These are phyloP conservation scores for Pseudogymnoascus sp. DNA, from an alignment of 2,329 filamentous ascomycete species.

Conservation along the genomic window DNA sequence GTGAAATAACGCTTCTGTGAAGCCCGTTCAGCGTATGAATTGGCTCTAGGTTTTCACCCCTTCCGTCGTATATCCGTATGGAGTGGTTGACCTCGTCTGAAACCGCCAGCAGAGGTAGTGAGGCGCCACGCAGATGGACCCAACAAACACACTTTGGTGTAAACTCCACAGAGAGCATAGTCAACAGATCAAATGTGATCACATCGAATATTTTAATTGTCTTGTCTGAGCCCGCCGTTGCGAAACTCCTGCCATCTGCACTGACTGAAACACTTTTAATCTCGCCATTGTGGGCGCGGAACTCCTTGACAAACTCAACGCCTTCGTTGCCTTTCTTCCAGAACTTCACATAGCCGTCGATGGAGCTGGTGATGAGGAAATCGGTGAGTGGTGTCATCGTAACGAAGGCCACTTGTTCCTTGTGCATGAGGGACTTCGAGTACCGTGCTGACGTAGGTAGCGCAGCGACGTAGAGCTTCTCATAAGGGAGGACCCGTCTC, in stretches of 20 bases:
- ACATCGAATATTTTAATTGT: conserved; percentile 75
- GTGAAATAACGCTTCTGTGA: conserved; percentile 71
- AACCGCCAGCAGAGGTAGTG: conserved; percentile 75
- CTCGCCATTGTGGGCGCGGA: conserved; percentile 79
- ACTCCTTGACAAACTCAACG: conserved; percentile 98
- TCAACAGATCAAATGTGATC: conserved; percentile 78
- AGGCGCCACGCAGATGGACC: conserved; percentile 83
- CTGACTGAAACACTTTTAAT: conserved; percentile 79
- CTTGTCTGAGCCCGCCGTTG: conserved; percentile 71
- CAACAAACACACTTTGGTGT: conserved; percentile 77
- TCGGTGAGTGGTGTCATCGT: conserved; percentile 87
- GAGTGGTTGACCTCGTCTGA: conserved; percentile 64
- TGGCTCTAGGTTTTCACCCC: conserved; percentile 69
- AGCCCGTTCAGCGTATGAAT: conserved; percentile 70
- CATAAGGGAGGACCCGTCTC: conserved; percentile 80
- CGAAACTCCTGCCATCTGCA: conserved; percentile 86
- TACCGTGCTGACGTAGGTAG: conserved; percentile 75
- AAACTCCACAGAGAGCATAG: conserved; percentile 72
- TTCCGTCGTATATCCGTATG: conserved; percentile 81
- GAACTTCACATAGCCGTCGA: conserved; percentile 97
- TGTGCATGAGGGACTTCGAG: conserved; percentile 96
- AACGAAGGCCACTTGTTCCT: conserved; percentile 82
- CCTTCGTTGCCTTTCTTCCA: conserved; percentile 93
- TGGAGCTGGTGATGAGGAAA: conserved; percentile 87
- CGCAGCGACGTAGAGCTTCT: conserved; percentile 89